Conservation (phyloP, 192 early-diverging fungal genomes). For the Umbelopsis sp. region DNA sequence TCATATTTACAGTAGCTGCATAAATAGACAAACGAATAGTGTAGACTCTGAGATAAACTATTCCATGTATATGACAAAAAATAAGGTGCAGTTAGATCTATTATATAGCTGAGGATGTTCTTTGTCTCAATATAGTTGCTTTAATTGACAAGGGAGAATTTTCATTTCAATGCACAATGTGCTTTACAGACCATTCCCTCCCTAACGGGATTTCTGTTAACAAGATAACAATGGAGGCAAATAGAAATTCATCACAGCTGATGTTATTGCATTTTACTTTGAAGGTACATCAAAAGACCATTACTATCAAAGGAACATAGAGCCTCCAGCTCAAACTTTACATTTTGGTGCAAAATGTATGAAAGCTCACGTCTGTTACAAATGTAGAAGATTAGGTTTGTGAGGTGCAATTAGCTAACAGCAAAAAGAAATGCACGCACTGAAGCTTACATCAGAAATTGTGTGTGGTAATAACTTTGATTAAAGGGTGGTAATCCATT, state of each 20-base stretch:
- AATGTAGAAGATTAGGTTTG: background rate
- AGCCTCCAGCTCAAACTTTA: slow-evolving; percentile 23
- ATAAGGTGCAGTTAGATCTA: too few relatives aligned
- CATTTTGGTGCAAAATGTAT: slow-evolving; percentile 16
- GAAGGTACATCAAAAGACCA: background rate
- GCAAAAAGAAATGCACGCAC: background rate
- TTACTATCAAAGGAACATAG: background rate
- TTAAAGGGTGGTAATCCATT: background rate
- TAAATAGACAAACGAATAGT: too few relatives aligned
- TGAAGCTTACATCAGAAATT: slow-evolving; percentile 15
- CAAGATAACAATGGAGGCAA: background rate
- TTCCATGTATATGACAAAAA: too few relatives aligned
- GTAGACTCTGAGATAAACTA: too few relatives aligned
- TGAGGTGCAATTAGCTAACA: background rate
- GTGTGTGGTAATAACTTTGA: background rate
- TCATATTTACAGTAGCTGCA: too few relatives aligned
- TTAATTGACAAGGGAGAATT: too few relatives aligned
- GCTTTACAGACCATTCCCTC: too few relatives aligned
- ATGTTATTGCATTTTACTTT: background rate
- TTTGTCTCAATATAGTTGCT: too few relatives aligned
- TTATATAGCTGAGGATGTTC: too few relatives aligned
- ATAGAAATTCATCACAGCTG: background rate
- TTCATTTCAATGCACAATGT: too few relatives aligned
- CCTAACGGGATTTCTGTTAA: too few relatives aligned
- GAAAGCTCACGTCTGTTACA: background rate